Conservation (phyloP, 1,284 basidiomycete species). For the Boletus mariae region DNA sequence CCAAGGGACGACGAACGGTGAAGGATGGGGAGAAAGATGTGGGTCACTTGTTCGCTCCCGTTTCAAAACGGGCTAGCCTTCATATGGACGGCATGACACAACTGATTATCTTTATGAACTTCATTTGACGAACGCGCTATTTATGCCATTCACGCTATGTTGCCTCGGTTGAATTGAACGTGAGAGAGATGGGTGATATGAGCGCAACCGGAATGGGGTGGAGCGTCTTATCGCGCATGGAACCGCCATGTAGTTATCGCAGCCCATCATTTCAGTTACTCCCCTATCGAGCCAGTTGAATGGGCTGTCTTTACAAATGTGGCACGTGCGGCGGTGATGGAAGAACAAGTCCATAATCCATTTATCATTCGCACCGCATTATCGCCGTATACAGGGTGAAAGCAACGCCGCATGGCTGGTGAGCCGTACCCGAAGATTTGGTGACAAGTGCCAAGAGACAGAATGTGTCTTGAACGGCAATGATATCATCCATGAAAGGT, state of each 20-base stretch:
- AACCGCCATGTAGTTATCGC: not conserved
- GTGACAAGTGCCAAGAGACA: not conserved
- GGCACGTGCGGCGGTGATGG: no score
- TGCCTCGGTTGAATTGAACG: not conserved
- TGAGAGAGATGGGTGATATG: not conserved
- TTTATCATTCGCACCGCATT: not conserved
- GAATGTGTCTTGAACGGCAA: not conserved
- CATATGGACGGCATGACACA: not conserved
- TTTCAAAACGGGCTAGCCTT: not conserved
- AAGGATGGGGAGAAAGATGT: not conserved
- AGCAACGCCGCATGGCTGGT: no score
- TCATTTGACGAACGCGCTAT: conserved; percentile 19
- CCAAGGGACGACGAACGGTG: conserved; percentile 2
- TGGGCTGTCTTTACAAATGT: no score
- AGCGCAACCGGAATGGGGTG: not conserved
- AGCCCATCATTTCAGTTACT: no score
- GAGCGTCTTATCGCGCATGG: not conserved
- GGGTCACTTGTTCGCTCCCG: not conserved
- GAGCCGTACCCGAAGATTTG: no score
- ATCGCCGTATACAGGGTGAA: not conserved
- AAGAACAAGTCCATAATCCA: no score
- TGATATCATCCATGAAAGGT: conserved; percentile 16
- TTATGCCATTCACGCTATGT: conserved; percentile 24
- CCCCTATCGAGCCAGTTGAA: no score
- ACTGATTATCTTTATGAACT: conserved; percentile 26